A percentile compares a stretch with the other conserved stretches of the same genome.
Conservation (phyloP, 495 filamentous ascomycete genomes). For the Neurospora sp. region DNA sequence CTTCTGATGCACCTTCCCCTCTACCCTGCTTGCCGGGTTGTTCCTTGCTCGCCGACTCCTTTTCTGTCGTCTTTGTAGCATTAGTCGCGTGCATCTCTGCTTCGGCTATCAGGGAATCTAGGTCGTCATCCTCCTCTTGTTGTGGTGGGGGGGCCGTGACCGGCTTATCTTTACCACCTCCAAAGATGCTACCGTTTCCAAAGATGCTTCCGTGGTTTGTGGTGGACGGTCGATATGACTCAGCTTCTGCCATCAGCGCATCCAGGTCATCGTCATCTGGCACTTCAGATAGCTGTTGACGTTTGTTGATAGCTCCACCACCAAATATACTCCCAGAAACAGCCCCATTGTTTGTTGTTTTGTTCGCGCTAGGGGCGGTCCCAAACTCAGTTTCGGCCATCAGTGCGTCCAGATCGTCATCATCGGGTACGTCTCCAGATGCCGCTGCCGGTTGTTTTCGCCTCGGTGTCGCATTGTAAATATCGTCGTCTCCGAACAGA, state of each 20-base stretch:
- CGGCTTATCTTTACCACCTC: constrained; percentile 9
- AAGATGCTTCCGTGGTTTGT: not conserved
- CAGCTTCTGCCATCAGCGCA: constrained; percentile 40
- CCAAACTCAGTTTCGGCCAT: constrained; percentile 36
- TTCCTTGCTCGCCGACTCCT: not conserved
- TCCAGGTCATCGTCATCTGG: constrained; percentile 43
- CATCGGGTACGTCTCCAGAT: constrained; percentile 26
- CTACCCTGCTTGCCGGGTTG: constrained; percentile 4
- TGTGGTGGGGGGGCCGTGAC: not conserved
- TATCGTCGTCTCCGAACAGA: constrained; percentile 30
- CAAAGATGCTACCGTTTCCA: constrained; percentile 8
- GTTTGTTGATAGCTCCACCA: constrained; percentile 1
- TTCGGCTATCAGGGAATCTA: constrained; percentile 40
- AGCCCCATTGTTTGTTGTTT: not conserved
- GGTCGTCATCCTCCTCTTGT: constrained; percentile 16
- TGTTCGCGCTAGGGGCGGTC: constrained; percentile 3
- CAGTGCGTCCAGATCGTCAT: constrained; percentile 42
- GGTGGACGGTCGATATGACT: constrained; percentile 14
- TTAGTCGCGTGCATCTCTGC: constrained; percentile 17
- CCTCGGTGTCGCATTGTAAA: constrained; percentile 32
- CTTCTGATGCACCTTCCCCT: not conserved
- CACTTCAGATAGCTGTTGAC: constrained; percentile 8
- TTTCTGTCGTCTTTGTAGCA: not conserved
- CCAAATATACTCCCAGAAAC: constrained; percentile 26
- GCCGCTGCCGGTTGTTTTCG: not conserved